Evolutionary conservation across 2,329 filamentous ascomycete species (phyloP).

Genomic region (Nemania diffusa): DNA sequence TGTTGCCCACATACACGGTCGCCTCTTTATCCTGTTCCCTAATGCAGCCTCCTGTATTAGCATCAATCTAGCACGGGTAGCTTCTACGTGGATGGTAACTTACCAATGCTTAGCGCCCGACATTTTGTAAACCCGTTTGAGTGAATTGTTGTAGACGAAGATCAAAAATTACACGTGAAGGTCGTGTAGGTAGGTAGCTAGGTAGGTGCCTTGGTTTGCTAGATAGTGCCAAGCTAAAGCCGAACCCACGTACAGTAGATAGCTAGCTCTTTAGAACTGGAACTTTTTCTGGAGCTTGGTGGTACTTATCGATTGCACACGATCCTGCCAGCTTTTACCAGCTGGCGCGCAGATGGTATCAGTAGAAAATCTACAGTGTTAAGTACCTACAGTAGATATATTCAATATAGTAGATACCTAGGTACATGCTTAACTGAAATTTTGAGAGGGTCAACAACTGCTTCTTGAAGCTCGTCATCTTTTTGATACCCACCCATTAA

Average conservation of each 20-base stretch:
- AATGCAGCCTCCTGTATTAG: background rate
- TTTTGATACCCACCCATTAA: background rate
- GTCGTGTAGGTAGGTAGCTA: background rate
- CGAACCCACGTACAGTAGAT: background rate
- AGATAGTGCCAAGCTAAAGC: slow-evolving; percentile 13
- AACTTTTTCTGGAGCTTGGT: background rate
- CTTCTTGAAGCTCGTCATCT: slow-evolving; percentile 29
- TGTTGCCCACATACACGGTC: slow-evolving; percentile 97
- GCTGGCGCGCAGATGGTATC: background rate
- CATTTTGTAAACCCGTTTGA: slow-evolving; percentile 47
- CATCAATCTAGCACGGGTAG: background rate
- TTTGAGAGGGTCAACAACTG: slow-evolving; percentile 7
- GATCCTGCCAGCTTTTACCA: background rate
- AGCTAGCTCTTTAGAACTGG: background rate
- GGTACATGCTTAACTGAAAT: slow-evolving; percentile 18
- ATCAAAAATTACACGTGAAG: slow-evolving; percentile 6
- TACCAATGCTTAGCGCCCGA: slow-evolving; percentile 55
- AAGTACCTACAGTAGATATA: too few species aligned
- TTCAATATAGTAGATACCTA: too few species aligned
- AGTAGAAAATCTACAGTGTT: too few species aligned
- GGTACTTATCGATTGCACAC: slow-evolving; percentile 14
- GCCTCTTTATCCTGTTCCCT: slow-evolving; percentile 99
- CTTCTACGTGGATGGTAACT: slow-evolving; percentile 7
- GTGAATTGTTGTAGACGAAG: background rate
- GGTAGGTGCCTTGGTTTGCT: background rate